phyloP scores from a whole-genome alignment of 1,139 yeast species.

The Candida sanyaensis region DNA sequence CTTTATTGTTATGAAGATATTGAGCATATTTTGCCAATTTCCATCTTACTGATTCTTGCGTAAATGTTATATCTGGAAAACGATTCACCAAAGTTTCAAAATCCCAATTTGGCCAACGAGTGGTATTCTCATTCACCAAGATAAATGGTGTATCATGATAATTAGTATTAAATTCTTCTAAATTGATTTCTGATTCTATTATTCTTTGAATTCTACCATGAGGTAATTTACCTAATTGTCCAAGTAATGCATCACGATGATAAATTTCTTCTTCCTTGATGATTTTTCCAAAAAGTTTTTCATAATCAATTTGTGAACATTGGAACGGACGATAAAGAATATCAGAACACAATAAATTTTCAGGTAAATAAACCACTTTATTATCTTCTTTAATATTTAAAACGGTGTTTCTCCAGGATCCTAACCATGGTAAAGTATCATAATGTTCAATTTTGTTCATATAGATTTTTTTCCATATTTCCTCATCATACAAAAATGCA shows the following conservation, averaged over 20 bases:
- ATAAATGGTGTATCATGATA: conserved; percentile 70
- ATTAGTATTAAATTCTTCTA: conserved; percentile 44
- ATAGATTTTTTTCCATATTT: conserved; percentile 69
- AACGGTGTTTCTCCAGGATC: conserved; percentile 75
- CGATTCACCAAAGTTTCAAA: conserved; percentile 47
- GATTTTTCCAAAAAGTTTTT: conserved; percentile 44
- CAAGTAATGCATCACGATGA: conserved; percentile 24
- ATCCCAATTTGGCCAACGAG: conserved; percentile 73
- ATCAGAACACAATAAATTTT: conserved; percentile 52
- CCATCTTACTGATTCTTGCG: conserved; percentile 90
- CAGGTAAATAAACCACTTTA: conserved; percentile 43
- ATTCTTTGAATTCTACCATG: conserved; percentile 48
- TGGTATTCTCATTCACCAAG: conserved; percentile 35
- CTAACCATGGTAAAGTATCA: conserved; percentile 53
- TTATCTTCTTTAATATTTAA: conserved; percentile 34
- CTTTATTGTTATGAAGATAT: conserved; percentile 62
- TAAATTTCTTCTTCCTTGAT: conserved; percentile 47
- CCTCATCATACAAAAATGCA: conserved; percentile 74
- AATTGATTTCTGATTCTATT: conserved; percentile 39
- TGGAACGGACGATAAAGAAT: conserved; percentile 76
- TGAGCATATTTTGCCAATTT: conserved; percentile 58
- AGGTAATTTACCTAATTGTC: conserved; percentile 24
- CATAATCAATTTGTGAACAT: conserved; percentile 70
- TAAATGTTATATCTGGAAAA: conserved; percentile 63
- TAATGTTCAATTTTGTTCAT: conserved; percentile 26